These are phyloP conservation scores for Cairneyella variabilis DNA, from an alignment of 495 filamentous ascomycete genomes.

Conservation along the genomic window DNA sequence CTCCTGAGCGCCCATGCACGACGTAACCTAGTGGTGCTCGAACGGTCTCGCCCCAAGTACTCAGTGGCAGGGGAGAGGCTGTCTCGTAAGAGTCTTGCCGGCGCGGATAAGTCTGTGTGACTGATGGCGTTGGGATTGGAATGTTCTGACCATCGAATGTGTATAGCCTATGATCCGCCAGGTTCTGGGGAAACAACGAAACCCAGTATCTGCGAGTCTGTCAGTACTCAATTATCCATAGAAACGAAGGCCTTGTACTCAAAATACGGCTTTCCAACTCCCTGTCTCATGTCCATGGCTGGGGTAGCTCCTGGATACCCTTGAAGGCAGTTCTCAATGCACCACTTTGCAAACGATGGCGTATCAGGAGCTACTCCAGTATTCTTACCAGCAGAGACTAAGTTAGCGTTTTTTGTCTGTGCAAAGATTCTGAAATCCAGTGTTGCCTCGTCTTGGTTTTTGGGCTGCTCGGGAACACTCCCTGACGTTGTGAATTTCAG, in stretches of 20 bases:
- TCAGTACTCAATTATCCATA: neutral
- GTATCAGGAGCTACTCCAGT: neutral
- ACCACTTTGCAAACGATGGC: constrained; percentile 15
- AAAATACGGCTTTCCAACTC: constrained; percentile 25
- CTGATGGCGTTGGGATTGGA: constrained; percentile 25
- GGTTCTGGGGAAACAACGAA: no score
- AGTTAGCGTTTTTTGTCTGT: neutral
- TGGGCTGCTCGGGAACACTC: constrained; percentile 23
- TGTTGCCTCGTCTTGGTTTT: no score
- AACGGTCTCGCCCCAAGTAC: constrained; percentile 21
- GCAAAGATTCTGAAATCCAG: constrained; percentile 17
- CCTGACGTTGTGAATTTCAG: constrained; percentile 32
- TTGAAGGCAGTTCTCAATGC: constrained; percentile 29
- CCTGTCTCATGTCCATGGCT: constrained; percentile 29
- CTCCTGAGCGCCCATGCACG: constrained; percentile 43
- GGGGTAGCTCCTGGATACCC: constrained; percentile 28
- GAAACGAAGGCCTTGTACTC: constrained; percentile 24
- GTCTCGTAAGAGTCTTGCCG: constrained; percentile 7
- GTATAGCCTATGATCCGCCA: no score
- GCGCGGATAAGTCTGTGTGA: constrained; percentile 11
- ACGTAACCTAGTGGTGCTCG: constrained; percentile 27
- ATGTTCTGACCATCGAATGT: no score
- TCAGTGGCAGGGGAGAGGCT: neutral
- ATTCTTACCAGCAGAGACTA: neutral
- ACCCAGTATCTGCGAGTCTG: no score